A percentile compares a stretch with the other conserved stretches of the same genome.
These are phyloP conservation scores for Cicer chorassanicum DNA, from an alignment of 306 rosid genomes.

Conservation along the genomic window DNA sequence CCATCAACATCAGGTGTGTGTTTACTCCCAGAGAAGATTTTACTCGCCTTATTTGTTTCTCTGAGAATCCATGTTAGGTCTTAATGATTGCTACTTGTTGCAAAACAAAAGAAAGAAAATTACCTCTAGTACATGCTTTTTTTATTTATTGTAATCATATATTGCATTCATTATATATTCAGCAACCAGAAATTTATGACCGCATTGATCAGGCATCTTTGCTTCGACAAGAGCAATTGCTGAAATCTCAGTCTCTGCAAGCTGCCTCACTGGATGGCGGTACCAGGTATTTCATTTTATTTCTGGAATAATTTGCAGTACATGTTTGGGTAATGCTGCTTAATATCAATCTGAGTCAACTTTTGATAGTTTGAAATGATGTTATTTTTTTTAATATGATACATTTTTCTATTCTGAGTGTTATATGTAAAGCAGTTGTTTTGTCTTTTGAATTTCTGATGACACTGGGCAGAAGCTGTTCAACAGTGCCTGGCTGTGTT, in stretches of 20 bases:
- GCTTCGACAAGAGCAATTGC: constrained; percentile 94
- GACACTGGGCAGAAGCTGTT: constrained; percentile 57
- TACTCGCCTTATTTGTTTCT: constrained; percentile 33
- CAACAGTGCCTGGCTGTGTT: constrained; percentile 58
- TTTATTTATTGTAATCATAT: constrained; percentile 27
- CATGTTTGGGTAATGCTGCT: constrained; percentile 35
- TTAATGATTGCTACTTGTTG: neutral
- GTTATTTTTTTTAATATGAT: constrained; percentile 38
- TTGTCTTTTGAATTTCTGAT: constrained; percentile 47
- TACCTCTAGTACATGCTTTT: constrained; percentile 21
- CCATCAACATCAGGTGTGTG: constrained; percentile 82
- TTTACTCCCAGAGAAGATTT: constrained; percentile 27
- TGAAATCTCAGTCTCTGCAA: constrained; percentile 83
- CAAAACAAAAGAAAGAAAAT: neutral
- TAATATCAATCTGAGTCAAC: constrained; percentile 33
- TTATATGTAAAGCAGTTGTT: constrained; percentile 37
- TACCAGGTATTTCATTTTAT: constrained; percentile 66
- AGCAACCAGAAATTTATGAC: constrained; percentile 81
- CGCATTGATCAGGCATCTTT: constrained; percentile 82
- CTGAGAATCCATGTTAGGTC: neutral
- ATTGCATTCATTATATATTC: constrained; percentile 36
- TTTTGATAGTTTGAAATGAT: constrained; percentile 36
- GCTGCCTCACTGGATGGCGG: constrained; percentile 85
- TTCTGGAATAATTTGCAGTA: neutral
- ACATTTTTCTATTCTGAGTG: constrained; percentile 38